These are phyloP conservation scores for Xylaria sp. DNA, from an alignment of 2,329 filamentous ascomycete species.

Conservation along the genomic window DNA sequence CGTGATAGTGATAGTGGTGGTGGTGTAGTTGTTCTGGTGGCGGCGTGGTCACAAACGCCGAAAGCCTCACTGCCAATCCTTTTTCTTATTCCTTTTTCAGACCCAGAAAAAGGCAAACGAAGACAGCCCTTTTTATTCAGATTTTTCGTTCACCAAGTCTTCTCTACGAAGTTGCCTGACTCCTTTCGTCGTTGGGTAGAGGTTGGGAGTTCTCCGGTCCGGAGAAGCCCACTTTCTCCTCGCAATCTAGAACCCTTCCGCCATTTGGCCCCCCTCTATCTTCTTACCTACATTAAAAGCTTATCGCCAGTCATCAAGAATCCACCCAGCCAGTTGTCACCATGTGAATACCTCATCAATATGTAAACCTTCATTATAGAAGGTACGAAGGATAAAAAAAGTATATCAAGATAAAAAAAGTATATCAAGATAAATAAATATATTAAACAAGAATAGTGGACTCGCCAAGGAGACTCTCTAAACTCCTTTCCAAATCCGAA, in stretches of 20 bases:
- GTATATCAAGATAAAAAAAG: background rate
- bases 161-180: background rate
- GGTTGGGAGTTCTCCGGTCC: constrained; percentile 3
- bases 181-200: constrained; percentile 1
- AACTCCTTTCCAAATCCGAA: constrained; percentile 26
- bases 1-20: background rate
- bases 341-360: background rate
- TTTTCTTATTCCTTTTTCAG: background rate
- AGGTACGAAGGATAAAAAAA: background rate
- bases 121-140: background rate
- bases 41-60: background rate
- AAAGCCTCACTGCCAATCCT: background rate
- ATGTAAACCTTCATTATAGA: background rate
- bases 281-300: background rate
- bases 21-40: background rate
- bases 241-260: constrained; percentile 4
- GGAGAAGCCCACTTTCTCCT: constrained; percentile 4
- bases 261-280: background rate
- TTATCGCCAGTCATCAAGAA: constrained; percentile 18
- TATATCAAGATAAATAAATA: background rate
- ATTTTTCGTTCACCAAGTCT: background rate
- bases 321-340: background rate
- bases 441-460: background rate
- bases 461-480: constrained; percentile 12
- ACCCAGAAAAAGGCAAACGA: background rate